These are phyloP conservation scores for Linum usitatissimum DNA, from an alignment of 345 rosid genomes.

Conservation along the genomic window DNA sequence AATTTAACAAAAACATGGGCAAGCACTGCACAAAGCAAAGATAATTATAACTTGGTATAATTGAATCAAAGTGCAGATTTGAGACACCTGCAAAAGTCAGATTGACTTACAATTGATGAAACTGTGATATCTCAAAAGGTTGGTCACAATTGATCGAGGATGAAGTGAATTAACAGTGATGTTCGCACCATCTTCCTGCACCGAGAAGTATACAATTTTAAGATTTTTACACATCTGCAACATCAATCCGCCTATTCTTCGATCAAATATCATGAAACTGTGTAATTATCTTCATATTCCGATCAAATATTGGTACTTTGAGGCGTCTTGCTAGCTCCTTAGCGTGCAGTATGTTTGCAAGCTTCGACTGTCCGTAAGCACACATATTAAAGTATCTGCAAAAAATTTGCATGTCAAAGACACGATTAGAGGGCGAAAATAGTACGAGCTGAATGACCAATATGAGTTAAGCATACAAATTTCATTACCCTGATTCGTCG, in stretches of 20 bases:
- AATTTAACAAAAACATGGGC: background rate
- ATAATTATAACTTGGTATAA: background rate
- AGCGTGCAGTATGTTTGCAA: conserved; percentile 27
- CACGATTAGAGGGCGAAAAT: conserved; percentile 1
- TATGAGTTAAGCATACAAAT: background rate
- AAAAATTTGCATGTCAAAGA: too few relatives aligned
- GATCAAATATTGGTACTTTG: conserved; percentile 18
- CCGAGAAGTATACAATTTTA: background rate
- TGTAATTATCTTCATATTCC: too few relatives aligned
- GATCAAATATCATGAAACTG: background rate
- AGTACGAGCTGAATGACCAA: background rate
- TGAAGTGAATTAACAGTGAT: conserved; percentile 60
- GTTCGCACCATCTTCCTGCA: conserved; percentile 49
- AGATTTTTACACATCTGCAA: background rate
- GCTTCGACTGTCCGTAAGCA: conserved; percentile 55
- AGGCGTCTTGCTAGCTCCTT: conserved; percentile 38
- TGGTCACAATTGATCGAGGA: conserved; percentile 58
- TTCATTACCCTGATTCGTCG: background rate
- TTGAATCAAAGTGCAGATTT: too few relatives aligned
- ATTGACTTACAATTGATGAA: conserved; percentile 30
- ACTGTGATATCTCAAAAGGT: conserved; percentile 31
- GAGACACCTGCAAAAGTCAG: background rate
- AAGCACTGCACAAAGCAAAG: background rate
- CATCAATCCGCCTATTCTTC: background rate
- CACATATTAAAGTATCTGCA: conserved; percentile 29